Evolutionary conservation across 768 basidiomycete species (phyloP), one percentile per base, ranked within the genome.

Genomic region (Lyophyllum atratum): DNA sequence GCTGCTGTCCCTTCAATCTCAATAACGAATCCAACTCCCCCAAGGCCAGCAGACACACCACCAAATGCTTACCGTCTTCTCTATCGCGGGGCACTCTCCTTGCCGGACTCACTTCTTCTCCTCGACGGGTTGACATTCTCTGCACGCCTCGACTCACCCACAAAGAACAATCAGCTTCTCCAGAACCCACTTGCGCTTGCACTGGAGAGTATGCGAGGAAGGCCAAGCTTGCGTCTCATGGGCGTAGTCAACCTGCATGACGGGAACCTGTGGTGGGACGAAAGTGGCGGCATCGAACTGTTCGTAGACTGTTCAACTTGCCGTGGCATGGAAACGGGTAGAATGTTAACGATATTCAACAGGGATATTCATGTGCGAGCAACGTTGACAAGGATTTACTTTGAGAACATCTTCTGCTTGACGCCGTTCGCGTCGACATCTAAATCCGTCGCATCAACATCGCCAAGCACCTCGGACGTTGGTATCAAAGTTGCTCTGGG

Each of bases 171-270:
- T 22, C 75, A 76, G 17, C 72, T 92, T 14, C 76, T 92, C 21
- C 75, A 87, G 59, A 90, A 87, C 60, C 85, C 86, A 0, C 74
- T 92, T 12, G 86, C 90, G 3, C 70, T 92, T 21, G 85, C 88
- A 0, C 68, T 92, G 49, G 90, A 92, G 70, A 89, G 85, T 69
- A 90, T 92, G 89, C 89, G 89, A 37, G 87, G 89, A 17, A 72
- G 88, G 19, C 86, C 85, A 1, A 80, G 81, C 24, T 70, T 92
- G 19, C 77, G 82, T 33, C 80, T 89, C 56, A 73, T 84, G 48
- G 87, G 84, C 2, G 75, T 77, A 0, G 77, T 82, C 17, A 75
- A 73, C 26, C 68, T 90, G 37, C 67, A 74, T 34, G 82, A 86
- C 50, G 51, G 48, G 17, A 56, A 61, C 12, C 66, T 89, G 0